phyloP scores from a whole-genome alignment of 495 filamentous ascomycete genomes.

The Neurospora hispaniola region DNA sequence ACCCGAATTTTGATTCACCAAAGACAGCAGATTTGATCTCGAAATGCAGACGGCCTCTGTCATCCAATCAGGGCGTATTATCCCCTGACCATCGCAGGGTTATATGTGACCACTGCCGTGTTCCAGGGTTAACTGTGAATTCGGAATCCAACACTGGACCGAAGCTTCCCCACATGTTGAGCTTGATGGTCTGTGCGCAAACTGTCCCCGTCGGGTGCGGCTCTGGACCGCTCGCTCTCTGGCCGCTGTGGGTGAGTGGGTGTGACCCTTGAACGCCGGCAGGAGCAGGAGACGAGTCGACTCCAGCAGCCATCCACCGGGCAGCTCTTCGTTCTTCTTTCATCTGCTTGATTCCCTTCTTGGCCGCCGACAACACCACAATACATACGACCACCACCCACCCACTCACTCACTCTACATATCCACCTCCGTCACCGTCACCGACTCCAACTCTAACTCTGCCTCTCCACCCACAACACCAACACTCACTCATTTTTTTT shows the following conservation, averaged over 20 bases:
- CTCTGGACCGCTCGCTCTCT: not conserved
- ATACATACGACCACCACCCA: not conserved
- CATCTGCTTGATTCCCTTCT: not conserved
- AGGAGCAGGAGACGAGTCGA: not conserved
- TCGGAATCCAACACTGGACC: not conserved
- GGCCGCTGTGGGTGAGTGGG: not conserved
- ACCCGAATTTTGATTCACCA: not conserved
- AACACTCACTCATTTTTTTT: not conserved
- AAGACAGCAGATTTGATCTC: not conserved
- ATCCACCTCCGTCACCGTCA: not conserved
- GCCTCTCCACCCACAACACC: not conserved
- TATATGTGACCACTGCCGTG: not conserved
- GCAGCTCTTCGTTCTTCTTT: not conserved
- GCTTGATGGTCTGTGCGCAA: not conserved
- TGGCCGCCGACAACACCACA: not conserved
- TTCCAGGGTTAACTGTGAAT: not conserved
- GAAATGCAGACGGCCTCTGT: not conserved
- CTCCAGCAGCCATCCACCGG: not conserved
- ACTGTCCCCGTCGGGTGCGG: not conserved
- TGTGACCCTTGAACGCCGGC: not conserved
- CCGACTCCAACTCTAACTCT: not conserved
- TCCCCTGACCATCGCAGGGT: not conserved
- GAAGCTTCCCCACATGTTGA: not conserved
- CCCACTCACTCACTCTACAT: not conserved
- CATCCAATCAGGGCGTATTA: not conserved